phyloP scores from a whole-genome alignment of 306 rosid genomes.

The Malus fusca region DNA sequence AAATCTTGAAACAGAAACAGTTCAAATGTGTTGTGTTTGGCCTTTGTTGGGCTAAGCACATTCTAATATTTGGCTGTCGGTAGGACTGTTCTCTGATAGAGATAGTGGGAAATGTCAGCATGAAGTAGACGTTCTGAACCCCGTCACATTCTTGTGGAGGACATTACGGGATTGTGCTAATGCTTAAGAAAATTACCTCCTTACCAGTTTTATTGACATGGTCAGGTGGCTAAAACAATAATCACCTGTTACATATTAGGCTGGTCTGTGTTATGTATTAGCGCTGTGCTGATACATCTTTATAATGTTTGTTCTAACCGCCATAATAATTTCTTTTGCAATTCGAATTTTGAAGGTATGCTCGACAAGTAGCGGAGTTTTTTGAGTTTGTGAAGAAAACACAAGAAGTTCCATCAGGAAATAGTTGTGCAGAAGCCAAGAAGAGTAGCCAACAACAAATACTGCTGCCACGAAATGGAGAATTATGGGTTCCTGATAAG shows the following conservation, averaged over 20 bases:
- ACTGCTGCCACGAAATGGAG: constrained; percentile 49
- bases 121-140: background rate
- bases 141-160: background rate
- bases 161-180: background rate
- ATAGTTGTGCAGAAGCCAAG: constrained; percentile 33
- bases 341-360: constrained; percentile 59
- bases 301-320: background rate
- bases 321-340: background rate
- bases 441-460: constrained; percentile 43
- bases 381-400: constrained; percentile 87
- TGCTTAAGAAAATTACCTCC: background rate
- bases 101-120: too few relatives aligned
- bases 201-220: background rate
- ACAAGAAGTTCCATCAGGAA: constrained; percentile 40
- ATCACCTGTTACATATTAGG: background rate
- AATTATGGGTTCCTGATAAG: constrained; percentile 68
- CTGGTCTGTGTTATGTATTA: background rate
- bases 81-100: background rate
- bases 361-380: constrained; percentile 88
- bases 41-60: background rate
- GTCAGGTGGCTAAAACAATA: background rate
- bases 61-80: background rate
- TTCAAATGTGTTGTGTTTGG: background rate
- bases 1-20: background rate
- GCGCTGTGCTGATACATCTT: background rate